Evolutionary conservation across 257 asterid genomes (phyloP).

Genomic region (Rubia yunnanensis): DNA sequence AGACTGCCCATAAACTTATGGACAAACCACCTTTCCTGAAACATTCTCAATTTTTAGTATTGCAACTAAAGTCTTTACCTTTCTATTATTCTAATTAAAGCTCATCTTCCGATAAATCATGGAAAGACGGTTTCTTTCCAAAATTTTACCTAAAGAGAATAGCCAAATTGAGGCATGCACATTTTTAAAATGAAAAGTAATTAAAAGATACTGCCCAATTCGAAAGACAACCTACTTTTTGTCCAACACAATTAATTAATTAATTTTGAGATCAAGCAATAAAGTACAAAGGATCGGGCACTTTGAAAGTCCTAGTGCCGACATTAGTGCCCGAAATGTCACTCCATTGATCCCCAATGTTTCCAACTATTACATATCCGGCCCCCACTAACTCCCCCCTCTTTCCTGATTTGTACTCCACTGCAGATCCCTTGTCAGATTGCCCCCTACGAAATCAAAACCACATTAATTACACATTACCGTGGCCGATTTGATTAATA

Average conservation of each 20-base stretch:
- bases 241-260: background rate
- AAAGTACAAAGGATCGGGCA: constrained; percentile 64
- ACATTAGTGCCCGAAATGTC: constrained; percentile 36
- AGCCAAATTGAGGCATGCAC: too few relatives aligned
- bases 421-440: constrained; percentile 17
- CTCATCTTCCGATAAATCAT: too few relatives aligned
- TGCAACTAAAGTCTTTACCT: too few relatives aligned
- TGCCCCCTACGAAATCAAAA: constrained; percentile 18
- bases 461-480: background rate
- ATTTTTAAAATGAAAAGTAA: background rate
- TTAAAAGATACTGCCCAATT: background rate
- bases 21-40: too few relatives aligned
- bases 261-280: constrained; percentile 14
- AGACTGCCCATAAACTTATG: too few relatives aligned
- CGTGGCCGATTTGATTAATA: too few relatives aligned
- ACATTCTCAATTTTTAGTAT: too few relatives aligned
- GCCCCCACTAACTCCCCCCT: constrained; percentile 27
- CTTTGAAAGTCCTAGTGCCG: constrained; percentile 47
- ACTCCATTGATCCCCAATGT: constrained; percentile 71
- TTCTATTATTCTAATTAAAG: too few relatives aligned
- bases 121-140: too few relatives aligned
- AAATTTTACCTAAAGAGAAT: too few relatives aligned
- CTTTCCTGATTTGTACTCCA: constrained; percentile 23
- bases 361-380: constrained; percentile 53
- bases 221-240: background rate